These are phyloP conservation scores for Fraxinus dipetala DNA, from an alignment of 305 asterid species.

Conservation along the genomic window DNA sequence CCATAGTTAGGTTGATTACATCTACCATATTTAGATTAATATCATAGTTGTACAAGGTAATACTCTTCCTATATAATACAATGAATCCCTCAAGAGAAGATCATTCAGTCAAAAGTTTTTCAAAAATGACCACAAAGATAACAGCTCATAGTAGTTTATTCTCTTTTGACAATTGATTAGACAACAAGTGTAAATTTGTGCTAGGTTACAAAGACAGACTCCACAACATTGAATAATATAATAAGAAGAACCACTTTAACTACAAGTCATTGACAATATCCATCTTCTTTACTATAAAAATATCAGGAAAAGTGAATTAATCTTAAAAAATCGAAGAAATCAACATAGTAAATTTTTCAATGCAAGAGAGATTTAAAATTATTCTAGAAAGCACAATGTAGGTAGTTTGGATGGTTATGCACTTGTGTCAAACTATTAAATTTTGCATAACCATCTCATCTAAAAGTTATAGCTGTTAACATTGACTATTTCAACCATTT, in stretches of 20 bases:
- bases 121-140: not conserved
- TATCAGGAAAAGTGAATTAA: not conserved
- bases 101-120: not conserved
- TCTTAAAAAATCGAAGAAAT: not conserved
- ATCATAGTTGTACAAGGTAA: too few species aligned
- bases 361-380: not conserved
- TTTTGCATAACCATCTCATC: not conserved
- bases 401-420: not conserved
- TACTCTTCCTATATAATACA: not conserved
- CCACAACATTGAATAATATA: not conserved
- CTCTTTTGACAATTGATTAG: not conserved
- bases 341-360: not conserved
- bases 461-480: not conserved
- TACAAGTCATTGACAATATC: not conserved
- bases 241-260: not conserved
- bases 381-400: not conserved
- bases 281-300: not conserved
- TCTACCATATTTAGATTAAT: too few species aligned
- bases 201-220: not conserved
- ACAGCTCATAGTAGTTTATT: not conserved
- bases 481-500: not conserved
- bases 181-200: not conserved
- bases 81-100: not conserved
- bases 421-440: not conserved
- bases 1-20: too few species aligned